Percentiles rank a stretch among this genome's conserved stretches.
These are phyloP conservation scores for Tetradesmus lagerheimii DNA, from an alignment of 139 green algal genomes.

Conservation along the genomic window DNA sequence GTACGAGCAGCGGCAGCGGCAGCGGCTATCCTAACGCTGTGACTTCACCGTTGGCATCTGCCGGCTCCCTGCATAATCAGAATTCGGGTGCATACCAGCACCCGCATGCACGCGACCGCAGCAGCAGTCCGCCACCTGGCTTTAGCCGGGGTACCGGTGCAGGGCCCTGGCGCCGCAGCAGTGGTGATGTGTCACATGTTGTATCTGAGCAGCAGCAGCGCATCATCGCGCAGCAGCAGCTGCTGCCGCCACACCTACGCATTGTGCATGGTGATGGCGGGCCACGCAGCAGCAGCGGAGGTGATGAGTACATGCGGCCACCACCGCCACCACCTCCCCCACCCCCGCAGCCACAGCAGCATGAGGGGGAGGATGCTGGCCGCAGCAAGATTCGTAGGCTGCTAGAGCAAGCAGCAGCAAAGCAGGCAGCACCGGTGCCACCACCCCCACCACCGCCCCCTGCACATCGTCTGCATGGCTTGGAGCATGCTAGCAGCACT, in stretches of 20 bases:
- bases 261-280: neutral
- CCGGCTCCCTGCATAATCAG: neutral
- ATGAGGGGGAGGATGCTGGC: neutral
- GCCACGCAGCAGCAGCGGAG: neutral
- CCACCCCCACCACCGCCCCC: neutral
- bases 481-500: neutral
- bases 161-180: neutral
- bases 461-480: neutral
- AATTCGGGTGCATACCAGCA: slow-evolving; percentile 10
- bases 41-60: neutral
- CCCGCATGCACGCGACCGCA: slow-evolving; percentile 14
- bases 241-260: slow-evolving; percentile 23
- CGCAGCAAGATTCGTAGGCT: neutral
- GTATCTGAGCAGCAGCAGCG: slow-evolving; percentile 16
- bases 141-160: neutral
- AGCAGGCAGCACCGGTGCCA: neutral
- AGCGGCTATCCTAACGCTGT: neutral
- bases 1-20: neutral
- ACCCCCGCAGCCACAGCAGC: neutral
- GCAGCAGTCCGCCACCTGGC: neutral
- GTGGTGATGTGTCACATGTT: neutral
- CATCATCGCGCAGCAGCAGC: slow-evolving; percentile 3
- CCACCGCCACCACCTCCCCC: neutral
- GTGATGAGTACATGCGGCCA: neutral
- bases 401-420: slow-evolving; percentile 6